Percentiles rank a stretch among this genome's conserved stretches.
Conservation (phyloP, 1,284 basidiomycete genomes). For the Ustilago trichophora region DNA sequence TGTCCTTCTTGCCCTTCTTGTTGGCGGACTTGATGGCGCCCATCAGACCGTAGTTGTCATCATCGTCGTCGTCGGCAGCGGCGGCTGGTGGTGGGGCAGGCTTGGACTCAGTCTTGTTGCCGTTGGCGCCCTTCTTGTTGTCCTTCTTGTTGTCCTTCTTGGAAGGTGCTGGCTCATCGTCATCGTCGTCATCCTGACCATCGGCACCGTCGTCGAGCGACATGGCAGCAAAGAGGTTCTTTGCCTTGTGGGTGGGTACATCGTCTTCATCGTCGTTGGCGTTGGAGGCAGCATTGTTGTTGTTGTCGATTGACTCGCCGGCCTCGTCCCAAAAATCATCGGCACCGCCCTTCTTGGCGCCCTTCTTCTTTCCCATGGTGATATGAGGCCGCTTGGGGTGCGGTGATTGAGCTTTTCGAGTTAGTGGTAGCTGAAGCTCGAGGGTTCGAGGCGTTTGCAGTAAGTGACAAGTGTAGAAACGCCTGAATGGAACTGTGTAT, state of each 20-base stretch:
- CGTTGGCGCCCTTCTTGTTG: conserved; percentile 26
- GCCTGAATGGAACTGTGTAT: too few species aligned
- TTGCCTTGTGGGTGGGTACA: conserved; percentile 19
- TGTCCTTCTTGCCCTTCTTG: conserved; percentile 59
- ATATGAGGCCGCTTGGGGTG: conserved; percentile 4
- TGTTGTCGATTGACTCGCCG: conserved; percentile 48
- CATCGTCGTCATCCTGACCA: conserved; percentile 25
- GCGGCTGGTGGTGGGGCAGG: conserved; percentile 21
- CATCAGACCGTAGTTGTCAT: conserved; percentile 56
- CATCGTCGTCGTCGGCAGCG: conserved; percentile 44
- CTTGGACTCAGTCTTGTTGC: conserved; percentile 19
- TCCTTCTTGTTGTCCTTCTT: conserved; percentile 41
- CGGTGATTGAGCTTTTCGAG: neutral
- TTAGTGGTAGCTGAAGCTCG: neutral
- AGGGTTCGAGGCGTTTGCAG: conserved; percentile 1
- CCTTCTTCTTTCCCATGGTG: conserved; percentile 62
- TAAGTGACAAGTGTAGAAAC: conserved; percentile 1
- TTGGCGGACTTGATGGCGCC: conserved; percentile 44
- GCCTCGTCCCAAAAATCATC: conserved; percentile 62
- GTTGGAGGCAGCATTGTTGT: conserved; percentile 6
- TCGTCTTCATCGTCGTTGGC: conserved; percentile 18
- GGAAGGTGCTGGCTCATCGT: conserved; percentile 17
- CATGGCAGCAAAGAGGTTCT: conserved; percentile 47
- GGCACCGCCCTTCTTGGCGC: conserved; percentile 55
- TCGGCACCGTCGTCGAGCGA: conserved; percentile 34